Evolutionary conservation across 2,329 filamentous ascomycete genomes (phyloP), one percentile per base, ranked within the genome.

Genomic region (Neopestalotiopsis rosae): DNA sequence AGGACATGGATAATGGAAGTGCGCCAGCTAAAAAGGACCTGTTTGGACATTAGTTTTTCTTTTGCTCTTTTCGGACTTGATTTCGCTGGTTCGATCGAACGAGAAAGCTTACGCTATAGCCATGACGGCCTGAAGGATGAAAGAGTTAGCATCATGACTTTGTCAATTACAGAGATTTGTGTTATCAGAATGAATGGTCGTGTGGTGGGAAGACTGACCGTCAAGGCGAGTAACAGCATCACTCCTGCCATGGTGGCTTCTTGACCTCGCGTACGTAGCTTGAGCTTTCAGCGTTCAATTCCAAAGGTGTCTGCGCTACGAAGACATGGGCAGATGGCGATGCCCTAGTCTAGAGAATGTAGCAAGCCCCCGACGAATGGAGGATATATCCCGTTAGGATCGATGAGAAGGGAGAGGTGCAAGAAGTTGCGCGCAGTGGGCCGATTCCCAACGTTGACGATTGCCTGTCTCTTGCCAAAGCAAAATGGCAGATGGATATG

Each of bases 21-120:
- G 94, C 92, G 81, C 96, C 96, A 74, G 95, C 95, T 68, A 97
- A 88, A 80, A 98, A 98, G 69, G 96, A 98, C 76, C 95, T 98
- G 79, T 28, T 20, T 20, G 14, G 63, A 74, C 69, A 61, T 32
- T 24, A 71, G 62, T 68, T 38, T 38, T 38, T 38, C 10, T 10
- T 68, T 17, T 38, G 6, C 10, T 10, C 68, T 17, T 17, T 52
- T 52, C 45, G 45, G 45, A 52, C 45, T 61, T 61, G 67, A 65
- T 42, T 61, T 20, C 17, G n/a, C 58, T 56, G 62, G 17, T 32
- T 28, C 17, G 10, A 34, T 32, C 57, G 40, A 38, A n/a, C 28
- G 30, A 57, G 28, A 34, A 20, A 28, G 57, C 69, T 59, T 70
- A 79, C 78, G 79, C 79, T 69, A 81, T 71, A 65, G 79, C 78